Conservation (phyloP, 2,329 filamentous ascomycete genomes). For the Saccharata proteae region DNA sequence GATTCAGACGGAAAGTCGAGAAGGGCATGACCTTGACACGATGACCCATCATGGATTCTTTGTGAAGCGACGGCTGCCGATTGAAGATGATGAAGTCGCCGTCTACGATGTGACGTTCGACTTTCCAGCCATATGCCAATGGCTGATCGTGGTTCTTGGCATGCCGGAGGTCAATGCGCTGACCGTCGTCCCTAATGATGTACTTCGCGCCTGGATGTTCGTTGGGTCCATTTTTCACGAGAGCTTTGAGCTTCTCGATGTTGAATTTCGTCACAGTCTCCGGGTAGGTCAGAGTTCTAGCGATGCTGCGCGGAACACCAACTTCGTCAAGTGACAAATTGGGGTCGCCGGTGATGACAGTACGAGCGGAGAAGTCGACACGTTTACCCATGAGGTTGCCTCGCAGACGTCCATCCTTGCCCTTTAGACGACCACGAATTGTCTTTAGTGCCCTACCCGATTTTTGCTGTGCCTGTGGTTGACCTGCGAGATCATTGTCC, state of each 20-base stretch:
- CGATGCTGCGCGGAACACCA: conserved; percentile 88
- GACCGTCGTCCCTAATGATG: conserved; percentile 86
- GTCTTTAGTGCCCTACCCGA: conserved; percentile 94
- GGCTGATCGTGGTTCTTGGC: conserved; percentile 80
- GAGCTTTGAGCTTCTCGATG: conserved; percentile 76
- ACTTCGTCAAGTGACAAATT: conserved; percentile 96
- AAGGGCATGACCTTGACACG: conserved; percentile 96
- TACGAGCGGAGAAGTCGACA: conserved; percentile 98
- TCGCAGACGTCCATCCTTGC: conserved; percentile 93
- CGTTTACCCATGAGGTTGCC: conserved; percentile 99
- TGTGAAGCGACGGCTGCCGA: conserved; percentile 96
- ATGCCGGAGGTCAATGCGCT: conserved; percentile 87
- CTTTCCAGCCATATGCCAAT: conserved; percentile 94
- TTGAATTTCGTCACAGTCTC: conserved; percentile 98
- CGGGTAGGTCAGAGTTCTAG: conserved; percentile 84
- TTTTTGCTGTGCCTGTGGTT: conserved; percentile 91
- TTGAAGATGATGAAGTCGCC: conserved; percentile 99
- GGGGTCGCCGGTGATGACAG: conserved; percentile 96
- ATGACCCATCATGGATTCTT: conserved; percentile 99
- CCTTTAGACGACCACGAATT: conserved; percentile 93
- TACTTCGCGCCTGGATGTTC: conserved; percentile 95
- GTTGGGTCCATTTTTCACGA: conserved; percentile 88
- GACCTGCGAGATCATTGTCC: conserved; percentile 97
- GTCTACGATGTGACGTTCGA: conserved; percentile 90
- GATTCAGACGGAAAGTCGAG: conserved; percentile 92